Percentiles rank a stretch among this genome's conserved stretches.
Conservation (phyloP, 208 protist species). For the Leptomonas seymouri region DNA sequence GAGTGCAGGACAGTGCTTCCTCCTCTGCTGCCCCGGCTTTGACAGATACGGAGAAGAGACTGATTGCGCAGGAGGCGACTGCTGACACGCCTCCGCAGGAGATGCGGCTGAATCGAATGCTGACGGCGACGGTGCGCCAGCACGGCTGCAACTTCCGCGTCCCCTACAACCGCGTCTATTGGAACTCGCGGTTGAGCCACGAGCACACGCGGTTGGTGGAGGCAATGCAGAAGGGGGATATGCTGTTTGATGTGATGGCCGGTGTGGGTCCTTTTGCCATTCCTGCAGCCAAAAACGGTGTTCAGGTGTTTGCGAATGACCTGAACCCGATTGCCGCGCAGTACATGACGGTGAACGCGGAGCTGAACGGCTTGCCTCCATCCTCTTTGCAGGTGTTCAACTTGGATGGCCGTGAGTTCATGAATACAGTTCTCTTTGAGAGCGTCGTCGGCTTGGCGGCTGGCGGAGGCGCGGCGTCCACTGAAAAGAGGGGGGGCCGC, state of each 20-base stretch:
- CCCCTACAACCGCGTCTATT: conserved; percentile 98
- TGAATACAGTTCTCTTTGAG: conserved; percentile 78
- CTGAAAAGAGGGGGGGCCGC: conserved; percentile 28
- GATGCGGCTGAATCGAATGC: conserved; percentile 37
- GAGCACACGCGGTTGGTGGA: conserved; percentile 95
- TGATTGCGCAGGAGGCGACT: conserved; percentile 19
- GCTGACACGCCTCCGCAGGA: conserved; percentile 12
- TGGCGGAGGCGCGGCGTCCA: too few relatives aligned
- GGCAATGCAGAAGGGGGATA: conserved; percentile 65
- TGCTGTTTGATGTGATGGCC: conserved; percentile 96
- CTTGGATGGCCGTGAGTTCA: conserved; percentile 95
- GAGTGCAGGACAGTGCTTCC: not conserved
- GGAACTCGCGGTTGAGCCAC: conserved; percentile 96
- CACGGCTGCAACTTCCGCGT: conserved; percentile 94
- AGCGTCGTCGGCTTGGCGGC: conserved; percentile 24
- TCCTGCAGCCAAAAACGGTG: conserved; percentile 88
- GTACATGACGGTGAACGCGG: conserved; percentile 91
- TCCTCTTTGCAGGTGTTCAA: conserved; percentile 85
- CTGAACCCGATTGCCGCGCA: conserved; percentile 95
- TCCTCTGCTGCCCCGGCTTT: not conserved
- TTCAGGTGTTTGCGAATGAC: conserved; percentile 96
- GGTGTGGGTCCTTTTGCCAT: conserved; percentile 98
- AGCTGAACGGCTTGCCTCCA: conserved; percentile 82
- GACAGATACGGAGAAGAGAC: conserved; percentile 33
- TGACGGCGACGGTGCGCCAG: conserved; percentile 89